Evolutionary conservation across 805 yeast species (phyloP).

Genomic region (Saturnispora saitoi): DNA sequence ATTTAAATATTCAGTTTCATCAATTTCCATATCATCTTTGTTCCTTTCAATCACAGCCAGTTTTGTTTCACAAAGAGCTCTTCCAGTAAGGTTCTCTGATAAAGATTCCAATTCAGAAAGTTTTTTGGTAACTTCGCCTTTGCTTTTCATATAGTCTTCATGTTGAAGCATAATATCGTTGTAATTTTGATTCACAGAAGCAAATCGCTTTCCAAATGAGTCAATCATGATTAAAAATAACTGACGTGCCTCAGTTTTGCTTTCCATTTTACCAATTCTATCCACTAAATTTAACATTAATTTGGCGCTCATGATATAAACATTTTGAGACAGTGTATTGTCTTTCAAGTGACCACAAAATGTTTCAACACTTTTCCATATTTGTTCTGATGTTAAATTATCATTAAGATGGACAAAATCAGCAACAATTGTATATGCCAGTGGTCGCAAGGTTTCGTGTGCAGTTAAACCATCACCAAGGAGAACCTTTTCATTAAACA

Average conservation of each 20-base stretch:
- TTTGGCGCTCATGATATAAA: slow-evolving; percentile 95
- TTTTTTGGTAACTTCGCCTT: slow-evolving; percentile 35
- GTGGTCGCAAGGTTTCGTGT: slow-evolving; percentile 79
- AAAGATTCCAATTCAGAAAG: slow-evolving; percentile 31
- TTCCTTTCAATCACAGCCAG: slow-evolving; percentile 4
- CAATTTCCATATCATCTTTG: slow-evolving; percentile 14
- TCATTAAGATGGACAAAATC: slow-evolving; percentile 89
- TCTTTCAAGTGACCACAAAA: slow-evolving; percentile 79
- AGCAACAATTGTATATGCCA: slow-evolving; percentile 92
- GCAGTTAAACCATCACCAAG: slow-evolving; percentile 92
- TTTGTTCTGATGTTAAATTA: slow-evolving; percentile 72
- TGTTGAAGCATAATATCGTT: slow-evolving; percentile 57
- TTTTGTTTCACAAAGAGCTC: slow-evolving; percentile 14
- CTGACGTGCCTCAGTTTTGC: slow-evolving; percentile 75
- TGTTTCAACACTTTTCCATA: slow-evolving; percentile 78
- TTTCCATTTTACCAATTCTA: slow-evolving; percentile 71
- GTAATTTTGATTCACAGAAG: slow-evolving; percentile 64
- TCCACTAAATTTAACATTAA: slow-evolving; percentile 81
- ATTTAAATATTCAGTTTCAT: slow-evolving; percentile 7
- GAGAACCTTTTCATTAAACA: slow-evolving; percentile 79
- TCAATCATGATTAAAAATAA: slow-evolving; percentile 79
- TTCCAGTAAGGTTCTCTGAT: slow-evolving; percentile 30
- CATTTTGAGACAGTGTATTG: slow-evolving; percentile 72
- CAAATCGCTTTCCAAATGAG: slow-evolving; percentile 78
- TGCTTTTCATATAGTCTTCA: slow-evolving; percentile 38